phyloP scores from a whole-genome alignment of 805 yeast genomes.

The Cyberlindnera maritima region DNA sequence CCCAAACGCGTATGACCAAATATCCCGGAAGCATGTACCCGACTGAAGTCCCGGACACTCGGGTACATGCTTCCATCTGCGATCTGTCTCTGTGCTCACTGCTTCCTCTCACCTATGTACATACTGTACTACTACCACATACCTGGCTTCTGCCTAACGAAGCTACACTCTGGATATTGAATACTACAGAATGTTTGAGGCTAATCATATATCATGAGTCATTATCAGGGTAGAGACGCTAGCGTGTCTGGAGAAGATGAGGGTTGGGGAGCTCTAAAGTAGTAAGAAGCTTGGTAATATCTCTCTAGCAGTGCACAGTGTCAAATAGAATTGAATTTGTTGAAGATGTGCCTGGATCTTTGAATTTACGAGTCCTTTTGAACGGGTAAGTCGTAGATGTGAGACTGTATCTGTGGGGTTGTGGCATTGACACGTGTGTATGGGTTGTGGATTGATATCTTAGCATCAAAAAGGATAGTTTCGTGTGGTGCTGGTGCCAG shows the following conservation, averaged over 20 bases:
- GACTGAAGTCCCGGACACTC: not conserved
- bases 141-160: too few relatives aligned
- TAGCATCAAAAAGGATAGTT: not conserved
- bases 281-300: not conserved
- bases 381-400: not conserved
- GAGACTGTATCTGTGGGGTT: not conserved
- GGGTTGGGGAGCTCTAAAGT: not conserved
- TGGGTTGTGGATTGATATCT: not conserved
- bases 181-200: not conserved
- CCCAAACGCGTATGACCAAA: not conserved
- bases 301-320: constrained; percentile 11
- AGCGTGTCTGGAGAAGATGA: not conserved
- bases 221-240: constrained; percentile 12
- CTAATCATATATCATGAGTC: constrained; percentile 17
- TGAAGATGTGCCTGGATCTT: not conserved
- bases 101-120: too few relatives aligned
- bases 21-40: not conserved
- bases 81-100: too few relatives aligned
- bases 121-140: too few relatives aligned
- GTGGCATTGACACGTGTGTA: not conserved
- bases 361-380: not conserved
- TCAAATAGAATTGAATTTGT: constrained; percentile 6
- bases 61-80: constrained; percentile 6
- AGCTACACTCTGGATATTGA: too few relatives aligned
- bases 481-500: not conserved